Evolutionary conservation across 2,329 filamentous ascomycete species (phyloP).

Genomic region (Ceratocystis smalleyi): DNA sequence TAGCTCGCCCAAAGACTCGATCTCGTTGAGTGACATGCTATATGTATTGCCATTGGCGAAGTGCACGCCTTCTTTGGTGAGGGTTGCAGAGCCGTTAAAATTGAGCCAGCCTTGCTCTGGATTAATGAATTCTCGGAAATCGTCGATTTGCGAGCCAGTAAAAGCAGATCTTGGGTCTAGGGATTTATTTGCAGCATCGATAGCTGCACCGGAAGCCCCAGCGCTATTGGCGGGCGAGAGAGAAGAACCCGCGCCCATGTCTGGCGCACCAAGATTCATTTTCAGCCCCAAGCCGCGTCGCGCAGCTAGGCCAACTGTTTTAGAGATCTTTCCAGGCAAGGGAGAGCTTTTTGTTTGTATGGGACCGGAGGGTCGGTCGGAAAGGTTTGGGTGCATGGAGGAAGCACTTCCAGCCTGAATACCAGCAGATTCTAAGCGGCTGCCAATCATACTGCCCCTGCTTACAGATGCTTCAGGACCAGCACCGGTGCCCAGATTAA

Average conservation of each 20-base stretch:
- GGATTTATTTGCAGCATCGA: constrained; percentile 9
- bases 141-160: constrained; percentile 37
- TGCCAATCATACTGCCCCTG: background rate
- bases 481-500: background rate
- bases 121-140: constrained; percentile 69
- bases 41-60: constrained; percentile 84
- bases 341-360: background rate
- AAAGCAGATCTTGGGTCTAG: constrained; percentile 24
- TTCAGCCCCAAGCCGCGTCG: constrained; percentile 43
- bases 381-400: background rate
- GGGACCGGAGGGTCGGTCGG: background rate
- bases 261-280: constrained; percentile 8
- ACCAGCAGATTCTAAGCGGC: background rate
- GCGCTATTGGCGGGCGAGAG: constrained; percentile 16
- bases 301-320: constrained; percentile 41
- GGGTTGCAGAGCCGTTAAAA: constrained; percentile 82
- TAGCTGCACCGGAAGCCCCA: constrained; percentile 17
- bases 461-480: background rate
- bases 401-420: background rate
- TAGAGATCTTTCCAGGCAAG: background rate
- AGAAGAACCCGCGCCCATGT: background rate
- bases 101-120: constrained; percentile 80
- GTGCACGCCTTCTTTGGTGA: constrained; percentile 79
- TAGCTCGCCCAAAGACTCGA: constrained; percentile 81
- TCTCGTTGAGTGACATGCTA: constrained; percentile 86